Base-by-base conservation (phyloP, 1,284 basidiomycete species). In the Peniophora sp. region DNA sequence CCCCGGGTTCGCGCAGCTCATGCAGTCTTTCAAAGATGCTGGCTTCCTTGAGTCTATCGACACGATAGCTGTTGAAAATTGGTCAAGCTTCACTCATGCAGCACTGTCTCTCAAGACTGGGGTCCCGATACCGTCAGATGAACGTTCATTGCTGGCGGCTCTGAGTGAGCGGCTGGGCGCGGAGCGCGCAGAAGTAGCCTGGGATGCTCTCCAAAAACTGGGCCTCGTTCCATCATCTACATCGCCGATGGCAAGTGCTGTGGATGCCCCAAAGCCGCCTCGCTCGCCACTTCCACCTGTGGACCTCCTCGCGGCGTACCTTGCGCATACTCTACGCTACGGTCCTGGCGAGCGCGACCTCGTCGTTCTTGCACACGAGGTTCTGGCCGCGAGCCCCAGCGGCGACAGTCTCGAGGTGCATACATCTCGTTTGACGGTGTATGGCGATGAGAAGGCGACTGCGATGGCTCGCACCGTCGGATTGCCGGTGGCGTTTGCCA, bases 401-500 rank as follows among this genome's bases (percentile, higher is more conserved):
- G 47, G 54, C 15, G 15, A n/a, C 8, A 62, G 68, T 18, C 70
- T 74, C 56, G 77, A 87, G 62, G 74, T 85, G 23, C 81, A 95
- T 58, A 88, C 84, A 9, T 90, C 90, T 2, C 79, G 81, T 20
- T 67, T 97, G 14, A 73, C 90, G 36, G 74, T 79, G 48, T 90
- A 88, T 58, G 93, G 92, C 0, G 79, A 78, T 12, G 61, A 74
- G 1, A 62, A 65, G 46, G 81, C 78, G 15, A 85, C 85, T 0
- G 92, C 92, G 1, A 97, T 97, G 95, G 82, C 92, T 11, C 77
- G 84, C 45, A 91, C 89, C 1, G 94, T 97, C 12, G 94, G 94
- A 8, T 68, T 92, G 39, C 92, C 92, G 0, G 78, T 92, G 15
- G 92, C 85, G 2, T 78, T 93, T 60, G 90, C 91, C 1, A 81